Evolutionary conservation across 192 early-diverging fungal genomes (phyloP).

Genomic region (Chytriomyces hyalinus): DNA sequence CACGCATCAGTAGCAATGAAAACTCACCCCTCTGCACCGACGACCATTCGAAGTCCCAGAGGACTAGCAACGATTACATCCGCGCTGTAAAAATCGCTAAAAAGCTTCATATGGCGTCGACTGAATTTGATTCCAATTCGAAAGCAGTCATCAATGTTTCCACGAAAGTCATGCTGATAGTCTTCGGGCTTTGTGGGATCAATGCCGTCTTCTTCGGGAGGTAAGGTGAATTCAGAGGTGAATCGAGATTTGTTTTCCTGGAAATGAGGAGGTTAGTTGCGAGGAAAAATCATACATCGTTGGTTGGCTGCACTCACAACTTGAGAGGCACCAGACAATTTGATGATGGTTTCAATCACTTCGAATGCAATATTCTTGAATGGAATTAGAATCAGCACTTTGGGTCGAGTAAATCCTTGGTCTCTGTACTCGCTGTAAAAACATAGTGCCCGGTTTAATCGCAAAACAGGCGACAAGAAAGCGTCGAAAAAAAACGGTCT

Average conservation of each 20-base stretch:
- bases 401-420: slow-evolving; percentile 94
- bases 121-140: slow-evolving; percentile 90
- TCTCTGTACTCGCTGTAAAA: slow-evolving; percentile 78
- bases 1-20: not conserved
- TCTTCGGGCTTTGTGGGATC: slow-evolving; percentile 78
- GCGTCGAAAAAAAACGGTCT: too few species aligned
- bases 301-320: slow-evolving; percentile 47
- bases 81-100: slow-evolving; percentile 83
- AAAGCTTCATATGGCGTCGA: slow-evolving; percentile 85
- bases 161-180: slow-evolving; percentile 81
- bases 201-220: slow-evolving; percentile 63
- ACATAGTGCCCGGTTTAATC: not conserved
- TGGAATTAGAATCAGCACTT: slow-evolving; percentile 87
- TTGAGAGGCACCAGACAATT: slow-evolving; percentile 79
- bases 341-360: slow-evolving; percentile 76
- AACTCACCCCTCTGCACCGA: slow-evolving; percentile 76
- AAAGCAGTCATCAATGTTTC: slow-evolving; percentile 97
- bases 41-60: slow-evolving; percentile 85
- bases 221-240: slow-evolving; percentile 74
- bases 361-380: slow-evolving; percentile 83
- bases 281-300: too few species aligned
- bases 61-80: slow-evolving; percentile 96
- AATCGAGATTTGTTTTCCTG: slow-evolving; percentile 84
- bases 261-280: not conserved
- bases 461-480: too few species aligned